Evolutionary conservation across 2,329 filamentous ascomycete species (phyloP).

Genomic region (Botrytis aclada): DNA sequence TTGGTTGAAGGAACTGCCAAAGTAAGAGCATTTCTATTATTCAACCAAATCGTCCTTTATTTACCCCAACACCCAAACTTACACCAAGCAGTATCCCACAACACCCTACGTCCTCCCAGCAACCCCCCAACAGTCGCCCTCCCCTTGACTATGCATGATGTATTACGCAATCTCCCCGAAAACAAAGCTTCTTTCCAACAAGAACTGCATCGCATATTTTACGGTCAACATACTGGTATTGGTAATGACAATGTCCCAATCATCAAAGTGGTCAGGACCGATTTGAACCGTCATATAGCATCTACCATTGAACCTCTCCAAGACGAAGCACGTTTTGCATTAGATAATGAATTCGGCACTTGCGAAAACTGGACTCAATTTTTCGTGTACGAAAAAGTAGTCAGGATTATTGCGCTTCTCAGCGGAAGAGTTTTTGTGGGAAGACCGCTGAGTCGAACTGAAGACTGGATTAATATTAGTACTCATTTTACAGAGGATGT

Average conservation of each 20-base stretch:
- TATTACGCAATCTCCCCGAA: constrained; percentile 2
- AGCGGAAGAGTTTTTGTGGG: constrained; percentile 19
- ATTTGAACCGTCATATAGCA: constrained; percentile 31
- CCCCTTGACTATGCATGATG: not conserved
- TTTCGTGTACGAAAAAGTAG: not conserved
- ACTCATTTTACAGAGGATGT: not conserved
- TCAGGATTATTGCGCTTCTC: not conserved
- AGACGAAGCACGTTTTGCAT: constrained; percentile 30
- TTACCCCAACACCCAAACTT: not conserved
- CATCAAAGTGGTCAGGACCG: constrained; percentile 25
- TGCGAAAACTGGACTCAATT: constrained; percentile 29
- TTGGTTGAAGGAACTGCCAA: not conserved
- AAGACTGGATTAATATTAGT: constrained; percentile 4
- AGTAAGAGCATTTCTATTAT: not conserved
- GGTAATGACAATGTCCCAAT: constrained; percentile 2
- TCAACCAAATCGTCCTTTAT: no score
- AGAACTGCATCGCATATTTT: not conserved
- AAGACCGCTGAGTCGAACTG: not conserved
- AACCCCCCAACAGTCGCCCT: not conserved
- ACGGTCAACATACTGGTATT: not conserved
- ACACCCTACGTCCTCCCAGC: not conserved
- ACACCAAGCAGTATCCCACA: not conserved
- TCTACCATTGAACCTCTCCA: constrained; percentile 26
- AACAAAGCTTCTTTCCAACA: not conserved
- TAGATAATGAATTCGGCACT: constrained; percentile 29